Evolutionary conservation across 1,284 basidiomycete genomes (phyloP), one percentile per base, ranked within the genome.

Genomic region (Pseudozyma tsukubaensis): DNA sequence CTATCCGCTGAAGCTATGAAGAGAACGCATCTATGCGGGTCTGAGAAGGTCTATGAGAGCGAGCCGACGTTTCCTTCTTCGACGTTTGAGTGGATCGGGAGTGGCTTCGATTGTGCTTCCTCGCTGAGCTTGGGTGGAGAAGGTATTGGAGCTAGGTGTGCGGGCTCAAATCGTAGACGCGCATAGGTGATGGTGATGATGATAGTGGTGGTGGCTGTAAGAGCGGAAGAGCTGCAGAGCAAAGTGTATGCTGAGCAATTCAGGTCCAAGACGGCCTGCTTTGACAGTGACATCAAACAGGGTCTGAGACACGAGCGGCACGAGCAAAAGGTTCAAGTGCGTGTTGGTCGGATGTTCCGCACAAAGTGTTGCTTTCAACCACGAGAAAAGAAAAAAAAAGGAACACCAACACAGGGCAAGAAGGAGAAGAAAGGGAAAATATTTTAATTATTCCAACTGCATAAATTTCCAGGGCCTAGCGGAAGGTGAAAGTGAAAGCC

Each of bases 311-410:
- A 29, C 6, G 24, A 29, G 24, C 24, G 24, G 42, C 42, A 44
- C 42, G 18, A 44, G 42, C 11, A 39, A n/a, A n/a, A 29, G 24
- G 24, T 29, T 29, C 24, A 29, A n/a, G 37, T 51, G 12, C 35
- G 13, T 43, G 37, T 43, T 43, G 52, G 29, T 54, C 32, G 52
- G 40, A 9, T 24, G 39, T 36, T 44, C 39, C 51, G 51, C 45
- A 29, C 19, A 48, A 42, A 42, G 49, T 43, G 56, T 58, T 58
- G 48, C 51, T 60, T 54, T 61, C 59, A 50, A 34, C 19, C 21
- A 53, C 36, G 37, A 60, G 21, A 14, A 35, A 48, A 47, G 13
- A 47, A n/a, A 39, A 52, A 34, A 34, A 52, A 60, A 39, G 37
- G 11, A 12, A 47, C 45, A 47, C 45, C 11, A 16, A 32, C 24